A percentile compares a stretch with the other conserved stretches of the same genome.
Evolutionary conservation across 2,329 filamentous ascomycete species (phyloP).

Genomic region (Alternaria ventricosa): DNA sequence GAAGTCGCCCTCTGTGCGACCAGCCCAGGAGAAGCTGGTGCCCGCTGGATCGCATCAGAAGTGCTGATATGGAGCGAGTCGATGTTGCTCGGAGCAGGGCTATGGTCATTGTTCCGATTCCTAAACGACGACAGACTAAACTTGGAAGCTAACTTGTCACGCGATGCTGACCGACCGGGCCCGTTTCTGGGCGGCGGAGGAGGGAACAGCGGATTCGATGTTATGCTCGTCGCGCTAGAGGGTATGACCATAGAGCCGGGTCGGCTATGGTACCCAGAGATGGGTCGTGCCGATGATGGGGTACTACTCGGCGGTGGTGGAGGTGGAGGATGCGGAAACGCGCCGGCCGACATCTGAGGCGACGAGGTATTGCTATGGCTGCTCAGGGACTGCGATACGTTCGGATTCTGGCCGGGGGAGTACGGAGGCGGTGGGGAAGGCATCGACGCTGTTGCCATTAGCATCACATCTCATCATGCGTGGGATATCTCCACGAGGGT

Average conservation of each 20-base stretch:
- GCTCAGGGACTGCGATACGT: constrained; percentile 40
- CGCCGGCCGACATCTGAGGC: constrained; percentile 44
- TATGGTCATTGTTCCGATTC: constrained; percentile 42
- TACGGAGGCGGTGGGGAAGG: constrained; percentile 59
- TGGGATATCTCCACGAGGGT: not conserved
- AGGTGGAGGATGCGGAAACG: constrained; percentile 47
- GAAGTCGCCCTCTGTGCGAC: constrained; percentile 35
- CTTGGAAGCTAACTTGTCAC: constrained; percentile 46
- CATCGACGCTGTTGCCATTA: constrained; percentile 51
- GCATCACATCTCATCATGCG: constrained; percentile 15
- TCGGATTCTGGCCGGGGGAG: constrained; percentile 53
- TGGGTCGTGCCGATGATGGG: constrained; percentile 36
- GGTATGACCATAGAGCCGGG: constrained; percentile 42
- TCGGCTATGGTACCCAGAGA: constrained; percentile 40
- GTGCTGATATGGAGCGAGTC: constrained; percentile 49
- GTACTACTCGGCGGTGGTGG: constrained; percentile 35
- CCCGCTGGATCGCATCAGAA: constrained; percentile 47
- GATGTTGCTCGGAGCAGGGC: constrained; percentile 46
- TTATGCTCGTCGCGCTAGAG: constrained; percentile 44
- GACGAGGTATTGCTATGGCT: constrained; percentile 34
- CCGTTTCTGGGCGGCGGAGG: constrained; percentile 46
- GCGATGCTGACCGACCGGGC: constrained; percentile 47
- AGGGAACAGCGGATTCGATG: constrained; percentile 47
- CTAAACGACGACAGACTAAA: constrained; percentile 51
- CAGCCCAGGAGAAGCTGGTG: constrained; percentile 50